These are phyloP conservation scores for Paxillus involutus DNA, from an alignment of 768 basidiomycete species.

Conservation along the genomic window DNA sequence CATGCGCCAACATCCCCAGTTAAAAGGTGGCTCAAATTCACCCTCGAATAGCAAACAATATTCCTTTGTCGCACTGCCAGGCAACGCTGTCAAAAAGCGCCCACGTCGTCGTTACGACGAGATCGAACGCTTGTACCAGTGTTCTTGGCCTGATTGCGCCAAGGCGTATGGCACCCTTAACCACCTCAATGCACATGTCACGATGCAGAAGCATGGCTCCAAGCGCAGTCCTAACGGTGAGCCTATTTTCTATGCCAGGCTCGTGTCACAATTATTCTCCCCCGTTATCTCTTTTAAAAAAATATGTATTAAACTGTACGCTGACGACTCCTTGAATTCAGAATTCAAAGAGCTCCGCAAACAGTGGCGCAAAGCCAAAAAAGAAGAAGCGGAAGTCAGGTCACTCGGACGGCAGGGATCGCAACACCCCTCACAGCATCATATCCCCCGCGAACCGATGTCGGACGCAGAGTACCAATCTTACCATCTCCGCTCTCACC, in stretches of 20 bases:
- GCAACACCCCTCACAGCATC: constrained; percentile 17
- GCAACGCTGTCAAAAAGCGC: constrained; percentile 79
- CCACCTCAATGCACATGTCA: constrained; percentile 96
- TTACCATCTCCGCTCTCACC: constrained; percentile 15
- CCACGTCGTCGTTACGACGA: constrained; percentile 90
- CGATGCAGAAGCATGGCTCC: constrained; percentile 94
- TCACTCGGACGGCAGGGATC: constrained; percentile 17
- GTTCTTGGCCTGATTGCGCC: constrained; percentile 73
- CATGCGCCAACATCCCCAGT: constrained; percentile 22
- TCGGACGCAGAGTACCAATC: constrained; percentile 22
- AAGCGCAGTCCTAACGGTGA: constrained; percentile 89
- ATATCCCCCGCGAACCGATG: constrained; percentile 26
- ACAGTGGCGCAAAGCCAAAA: constrained; percentile 93
- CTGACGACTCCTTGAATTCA: constrained; percentile 34
- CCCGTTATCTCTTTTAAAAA: too few species aligned
- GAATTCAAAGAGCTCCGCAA: constrained; percentile 99
- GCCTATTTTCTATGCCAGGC: constrained; percentile 22
- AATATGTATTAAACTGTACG: not conserved
- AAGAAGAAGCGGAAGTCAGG: constrained; percentile 51
- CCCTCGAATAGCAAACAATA: constrained; percentile 65
- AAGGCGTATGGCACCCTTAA: constrained; percentile 95
- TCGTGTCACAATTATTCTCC: constrained; percentile 2
- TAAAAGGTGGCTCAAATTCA: constrained; percentile 26
- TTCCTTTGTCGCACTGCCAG: constrained; percentile 79
- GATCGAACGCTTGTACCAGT: constrained; percentile 91